Evolutionary conservation across 306 rosid genomes (phyloP).

Genomic region (Medicago lupulina): DNA sequence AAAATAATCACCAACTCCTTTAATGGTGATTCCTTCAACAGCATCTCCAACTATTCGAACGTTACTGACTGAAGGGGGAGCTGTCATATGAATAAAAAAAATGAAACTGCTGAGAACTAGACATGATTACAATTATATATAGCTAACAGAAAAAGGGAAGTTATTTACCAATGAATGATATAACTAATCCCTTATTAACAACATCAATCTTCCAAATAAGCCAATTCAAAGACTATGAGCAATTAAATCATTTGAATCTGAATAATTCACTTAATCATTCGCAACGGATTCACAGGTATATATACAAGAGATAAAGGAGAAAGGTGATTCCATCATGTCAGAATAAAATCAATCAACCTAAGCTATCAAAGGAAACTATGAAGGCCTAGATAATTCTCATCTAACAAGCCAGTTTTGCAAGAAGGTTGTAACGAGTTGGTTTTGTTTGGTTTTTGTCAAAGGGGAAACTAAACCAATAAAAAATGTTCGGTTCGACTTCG

Average conservation of each 20-base stretch:
- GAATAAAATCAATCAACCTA: neutral
- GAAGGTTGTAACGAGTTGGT: neutral
- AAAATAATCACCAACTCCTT: constrained; percentile 93
- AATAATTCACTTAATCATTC: neutral
- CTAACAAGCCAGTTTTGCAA: neutral
- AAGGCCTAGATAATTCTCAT: neutral
- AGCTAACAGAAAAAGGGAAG: neutral
- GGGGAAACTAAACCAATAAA: neutral
- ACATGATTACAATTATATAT: constrained; percentile 10
- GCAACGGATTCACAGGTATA: neutral
- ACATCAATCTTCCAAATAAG: neutral
- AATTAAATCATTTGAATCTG: neutral
- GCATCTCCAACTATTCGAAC: constrained; percentile 82
- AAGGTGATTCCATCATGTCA: neutral
- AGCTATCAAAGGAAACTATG: neutral
- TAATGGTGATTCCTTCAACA: constrained; percentile 77
- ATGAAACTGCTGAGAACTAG: constrained; percentile 33
- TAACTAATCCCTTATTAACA: neutral
- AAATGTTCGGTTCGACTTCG: neutral
- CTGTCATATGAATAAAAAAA: constrained; percentile 52
- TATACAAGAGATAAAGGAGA: neutral
- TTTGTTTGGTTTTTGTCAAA: neutral
- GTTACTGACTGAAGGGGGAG: constrained; percentile 86
- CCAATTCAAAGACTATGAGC: neutral
- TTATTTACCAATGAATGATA: neutral